These are phyloP conservation scores for Rhynchospora pubera DNA, from an alignment of 176 grass and related monocot genomes.

Conservation along the genomic window DNA sequence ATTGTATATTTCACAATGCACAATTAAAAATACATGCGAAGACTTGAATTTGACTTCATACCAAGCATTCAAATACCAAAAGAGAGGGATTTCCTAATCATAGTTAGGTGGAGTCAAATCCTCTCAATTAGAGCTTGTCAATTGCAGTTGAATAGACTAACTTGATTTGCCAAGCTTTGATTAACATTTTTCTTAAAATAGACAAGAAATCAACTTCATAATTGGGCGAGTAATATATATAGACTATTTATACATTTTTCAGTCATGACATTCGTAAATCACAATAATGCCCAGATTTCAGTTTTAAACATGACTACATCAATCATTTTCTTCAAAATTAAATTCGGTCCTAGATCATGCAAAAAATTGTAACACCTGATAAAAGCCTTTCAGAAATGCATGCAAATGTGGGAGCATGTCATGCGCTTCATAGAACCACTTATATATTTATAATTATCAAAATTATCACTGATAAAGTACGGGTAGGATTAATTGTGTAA, in stretches of 20 bases:
- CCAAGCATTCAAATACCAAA: too few relatives aligned
- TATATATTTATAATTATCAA: not conserved
- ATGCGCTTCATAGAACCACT: not conserved
- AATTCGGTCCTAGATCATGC: not conserved
- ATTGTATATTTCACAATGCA: not conserved
- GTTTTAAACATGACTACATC: not conserved
- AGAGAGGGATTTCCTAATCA: not conserved
- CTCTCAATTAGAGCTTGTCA: not conserved
- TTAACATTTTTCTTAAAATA: not conserved
- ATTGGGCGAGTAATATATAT: too few relatives aligned
- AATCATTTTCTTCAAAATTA: not conserved
- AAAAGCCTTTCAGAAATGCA: too few relatives aligned
- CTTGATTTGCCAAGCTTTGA: not conserved
- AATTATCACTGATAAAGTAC: not conserved
- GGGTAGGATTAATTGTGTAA: not conserved
- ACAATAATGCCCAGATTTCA: not conserved
- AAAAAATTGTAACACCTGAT: not conserved
- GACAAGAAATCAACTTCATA: not conserved
- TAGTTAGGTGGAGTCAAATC: not conserved
- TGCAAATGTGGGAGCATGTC: not conserved
- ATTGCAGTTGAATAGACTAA: not conserved
- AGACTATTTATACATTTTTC: not conserved
- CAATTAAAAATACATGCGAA: not conserved
- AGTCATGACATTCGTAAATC: not conserved
- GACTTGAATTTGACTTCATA: not conserved